A percentile compares a stretch with the other conserved stretches of the same genome.
Conservation (phyloP, 805 yeast genomes). For the Teunomyces aglyptinius region DNA sequence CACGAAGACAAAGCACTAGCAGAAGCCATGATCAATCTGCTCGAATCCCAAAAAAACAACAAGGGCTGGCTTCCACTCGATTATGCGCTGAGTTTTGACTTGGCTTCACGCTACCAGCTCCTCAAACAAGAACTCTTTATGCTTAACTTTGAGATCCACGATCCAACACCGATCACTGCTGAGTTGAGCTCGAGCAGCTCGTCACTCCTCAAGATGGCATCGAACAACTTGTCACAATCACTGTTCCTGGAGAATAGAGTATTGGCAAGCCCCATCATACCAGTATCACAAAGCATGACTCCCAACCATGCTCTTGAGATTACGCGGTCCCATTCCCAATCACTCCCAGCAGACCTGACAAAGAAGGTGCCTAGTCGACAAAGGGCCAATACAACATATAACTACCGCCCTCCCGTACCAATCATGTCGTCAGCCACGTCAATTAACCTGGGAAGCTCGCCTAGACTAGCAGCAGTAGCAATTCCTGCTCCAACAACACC, state of each 20-base stretch:
- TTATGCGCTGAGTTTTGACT: slow-evolving; percentile 28
- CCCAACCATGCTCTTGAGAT: background rate
- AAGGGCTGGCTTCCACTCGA: slow-evolving; percentile 53
- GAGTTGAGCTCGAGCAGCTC: slow-evolving; percentile 10
- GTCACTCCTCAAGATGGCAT: slow-evolving; percentile 8
- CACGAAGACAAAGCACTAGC: slow-evolving; percentile 13
- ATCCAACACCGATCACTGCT: slow-evolving; percentile 5
- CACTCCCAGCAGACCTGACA: slow-evolving; percentile 22
- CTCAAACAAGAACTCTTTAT: slow-evolving; percentile 20
- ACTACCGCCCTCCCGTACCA: slow-evolving; percentile 15
- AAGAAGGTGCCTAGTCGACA: slow-evolving; percentile 12
- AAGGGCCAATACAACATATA: slow-evolving; percentile 23
- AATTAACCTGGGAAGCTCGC: slow-evolving; percentile 8
- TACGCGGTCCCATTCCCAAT: slow-evolving; percentile 30
- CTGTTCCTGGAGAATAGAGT: slow-evolving; percentile 22
- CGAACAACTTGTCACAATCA: slow-evolving; percentile 8
- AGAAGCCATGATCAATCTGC: slow-evolving; percentile 46
- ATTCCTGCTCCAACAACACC: slow-evolving; percentile 14
- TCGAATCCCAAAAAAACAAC: slow-evolving; percentile 47
- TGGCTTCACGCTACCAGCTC: slow-evolving; percentile 23
- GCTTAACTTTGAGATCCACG: slow-evolving; percentile 8
- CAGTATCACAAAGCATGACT: slow-evolving; percentile 19
- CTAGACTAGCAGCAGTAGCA: slow-evolving; percentile 7
- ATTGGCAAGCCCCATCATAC: slow-evolving; percentile 31
- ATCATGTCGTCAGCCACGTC: slow-evolving; percentile 2